Evolutionary conservation across 306 rosid species (phyloP).

Genomic region (Fragaria iinumae): DNA sequence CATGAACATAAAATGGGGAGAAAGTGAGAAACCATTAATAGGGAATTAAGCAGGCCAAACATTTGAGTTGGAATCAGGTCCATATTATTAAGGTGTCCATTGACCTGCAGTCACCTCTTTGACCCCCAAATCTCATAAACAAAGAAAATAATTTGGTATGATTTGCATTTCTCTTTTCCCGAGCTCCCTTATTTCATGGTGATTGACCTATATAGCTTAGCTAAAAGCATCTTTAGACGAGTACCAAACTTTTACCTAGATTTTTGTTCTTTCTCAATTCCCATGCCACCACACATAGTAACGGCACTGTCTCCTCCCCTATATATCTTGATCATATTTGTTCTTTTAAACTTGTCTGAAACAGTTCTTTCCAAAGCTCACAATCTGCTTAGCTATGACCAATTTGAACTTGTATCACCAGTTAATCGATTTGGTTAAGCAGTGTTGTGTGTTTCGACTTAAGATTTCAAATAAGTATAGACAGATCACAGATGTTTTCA

Average conservation of each 20-base stretch:
- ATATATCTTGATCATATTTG: too few relatives aligned
- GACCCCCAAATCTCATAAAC: constrained; percentile 21
- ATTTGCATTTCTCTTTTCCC: constrained; percentile 25
- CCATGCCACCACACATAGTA: constrained; percentile 28
- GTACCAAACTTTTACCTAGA: constrained; percentile 33
- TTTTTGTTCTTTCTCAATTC: constrained; percentile 38
- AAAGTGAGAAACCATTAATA: neutral
- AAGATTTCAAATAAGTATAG: too few relatives aligned
- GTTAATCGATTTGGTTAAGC: neutral
- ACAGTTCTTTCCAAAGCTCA: too few relatives aligned
- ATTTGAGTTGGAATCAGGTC: constrained; percentile 22
- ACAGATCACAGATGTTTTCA: too few relatives aligned
- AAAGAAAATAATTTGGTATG: neutral
- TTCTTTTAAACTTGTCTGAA: too few relatives aligned
- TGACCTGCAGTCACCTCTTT: constrained; percentile 34
- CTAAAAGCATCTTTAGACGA: constrained; percentile 34
- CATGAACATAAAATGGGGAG: neutral
- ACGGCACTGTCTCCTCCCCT: constrained; percentile 20
- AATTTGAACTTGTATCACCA: neutral
- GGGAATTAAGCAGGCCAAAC: neutral
- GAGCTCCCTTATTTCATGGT: constrained; percentile 40
- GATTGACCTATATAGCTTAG: constrained; percentile 33
- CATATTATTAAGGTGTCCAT: constrained; percentile 14
- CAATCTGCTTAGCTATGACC: constrained; percentile 15
- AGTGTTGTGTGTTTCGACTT: too few relatives aligned